Percentiles rank a stretch among this genome's conserved stretches.
Evolutionary conservation across 345 rosid species (phyloP).

Genomic region (Streptanthus diversifolius): DNA sequence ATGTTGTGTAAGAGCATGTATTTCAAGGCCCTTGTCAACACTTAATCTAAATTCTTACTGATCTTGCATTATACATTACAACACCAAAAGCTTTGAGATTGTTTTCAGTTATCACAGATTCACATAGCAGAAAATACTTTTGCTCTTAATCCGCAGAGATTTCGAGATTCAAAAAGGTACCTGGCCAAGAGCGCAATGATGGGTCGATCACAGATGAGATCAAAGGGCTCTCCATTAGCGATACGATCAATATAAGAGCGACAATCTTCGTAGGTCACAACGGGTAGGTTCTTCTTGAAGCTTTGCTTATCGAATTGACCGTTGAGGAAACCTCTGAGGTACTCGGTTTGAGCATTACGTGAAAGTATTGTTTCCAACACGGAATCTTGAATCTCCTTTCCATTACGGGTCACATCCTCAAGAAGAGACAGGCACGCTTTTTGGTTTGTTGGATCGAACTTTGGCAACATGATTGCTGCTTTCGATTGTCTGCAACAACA

Average conservation of each 20-base stretch:
- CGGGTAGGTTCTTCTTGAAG: conserved; percentile 61
- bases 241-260: conserved; percentile 58
- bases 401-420: conserved; percentile 67
- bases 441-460: conserved; percentile 52
- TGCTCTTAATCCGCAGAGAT: not conserved
- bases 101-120: not conserved
- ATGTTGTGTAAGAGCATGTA: not conserved
- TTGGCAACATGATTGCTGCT: conserved; percentile 46
- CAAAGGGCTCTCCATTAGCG: conserved; percentile 58
- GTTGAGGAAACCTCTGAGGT: conserved; percentile 46
- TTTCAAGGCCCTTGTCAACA: not conserved
- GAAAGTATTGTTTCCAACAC: conserved; percentile 52
- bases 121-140: not conserved
- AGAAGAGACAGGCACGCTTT: conserved; percentile 56
- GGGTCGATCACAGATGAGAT: conserved; percentile 61
- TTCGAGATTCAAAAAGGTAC: conserved; percentile 27
- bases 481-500: not conserved
- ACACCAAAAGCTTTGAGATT: not conserved
- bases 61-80: not conserved
- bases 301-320: conserved; percentile 43
- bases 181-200: conserved; percentile 74
- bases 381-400: conserved; percentile 47
- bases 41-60: not conserved
- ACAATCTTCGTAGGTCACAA: conserved; percentile 73
- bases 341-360: conserved; percentile 54